Evolutionary conservation across 208 protist genomes (phyloP), one percentile per base, ranked within the genome.

Genomic region (Acanthamoeba sp.): DNA sequence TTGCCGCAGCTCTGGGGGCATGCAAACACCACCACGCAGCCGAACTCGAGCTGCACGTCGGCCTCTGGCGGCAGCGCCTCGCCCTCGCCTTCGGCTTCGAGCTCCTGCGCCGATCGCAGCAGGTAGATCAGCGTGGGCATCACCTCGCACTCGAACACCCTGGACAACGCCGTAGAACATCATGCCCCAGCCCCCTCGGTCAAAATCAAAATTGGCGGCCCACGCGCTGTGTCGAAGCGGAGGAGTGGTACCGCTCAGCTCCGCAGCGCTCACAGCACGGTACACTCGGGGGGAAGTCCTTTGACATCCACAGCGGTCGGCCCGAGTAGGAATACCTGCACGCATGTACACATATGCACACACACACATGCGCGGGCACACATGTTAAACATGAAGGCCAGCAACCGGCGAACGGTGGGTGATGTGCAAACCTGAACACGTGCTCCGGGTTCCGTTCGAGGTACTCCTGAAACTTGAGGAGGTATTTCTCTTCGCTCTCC

Each of bases 61-160:
- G 62, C n/a, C 66, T 22, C 24, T 36, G 57, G 57, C 27, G 57
- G 16, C 3, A 52, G n/a, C n/a, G 48, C 10, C 48, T 71, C 29
- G 29, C 29, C 32, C 36, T 78, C 34, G 18, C 0, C 66, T 4
- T 6, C 66, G 62, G 62, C 62, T 20, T 78, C 66, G 36, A 40
- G 32, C 36, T 78, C 66, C 36, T 78, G 66, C 0, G 66, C 66
- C 36, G 66, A 32, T 36, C 66, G 66, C 34, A 78, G 32, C 29
- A 78, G 36, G 66, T 78, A 78, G 66, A 78, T 78, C 29, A 78
- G 66, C 34, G 66, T 78, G 14, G 66, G 66, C 66, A 78, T 78
- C 66, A 78, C 66, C 66, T 78, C 66, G 36, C 66, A 78, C n/a
- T 78, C 66, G 32, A 78, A 78, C 66, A 78, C 66, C 66, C 66